phyloP scores from a whole-genome alignment of 2,329 filamentous ascomycete species.

The Ceratocystis papillata region DNA sequence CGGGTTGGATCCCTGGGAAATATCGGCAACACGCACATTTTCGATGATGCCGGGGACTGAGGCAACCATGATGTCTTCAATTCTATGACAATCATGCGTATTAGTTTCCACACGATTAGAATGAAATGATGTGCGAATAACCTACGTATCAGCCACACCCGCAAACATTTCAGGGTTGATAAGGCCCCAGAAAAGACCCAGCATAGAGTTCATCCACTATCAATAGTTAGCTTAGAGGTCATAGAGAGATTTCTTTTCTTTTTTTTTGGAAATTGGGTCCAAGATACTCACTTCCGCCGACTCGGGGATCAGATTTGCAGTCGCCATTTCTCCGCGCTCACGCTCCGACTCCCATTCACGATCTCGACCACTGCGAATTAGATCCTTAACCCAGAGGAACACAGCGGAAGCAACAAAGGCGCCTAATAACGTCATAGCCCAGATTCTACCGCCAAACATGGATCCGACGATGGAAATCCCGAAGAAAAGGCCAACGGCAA shows the following conservation, averaged over 20 bases:
- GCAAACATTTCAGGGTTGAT: conserved; percentile 93
- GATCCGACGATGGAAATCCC: conserved; percentile 67
- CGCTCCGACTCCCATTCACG: conserved; percentile 84
- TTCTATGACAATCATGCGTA: conserved; percentile 26
- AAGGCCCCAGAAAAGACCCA: conserved; percentile 77
- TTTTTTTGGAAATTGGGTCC: not conserved
- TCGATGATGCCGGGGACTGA: conserved; percentile 85
- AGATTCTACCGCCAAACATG: conserved; percentile 65
- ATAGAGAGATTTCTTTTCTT: not conserved
- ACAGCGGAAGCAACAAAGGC: conserved; percentile 64
- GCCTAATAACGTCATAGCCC: conserved; percentile 64
- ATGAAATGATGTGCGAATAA: not conserved
- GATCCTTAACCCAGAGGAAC: conserved; percentile 81
- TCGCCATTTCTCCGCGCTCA: conserved; percentile 71
- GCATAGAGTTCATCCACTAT: conserved; percentile 78
- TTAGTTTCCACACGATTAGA: not conserved
- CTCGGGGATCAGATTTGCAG: conserved; percentile 80
- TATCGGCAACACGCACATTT: conserved; percentile 88
- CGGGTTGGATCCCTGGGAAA: conserved; percentile 86
- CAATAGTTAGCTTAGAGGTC: not conserved
- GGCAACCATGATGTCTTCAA: conserved; percentile 83
- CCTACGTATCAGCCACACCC: conserved; percentile 71
- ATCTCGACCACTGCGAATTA: conserved; percentile 70
- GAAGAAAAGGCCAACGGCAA: conserved; percentile 61
- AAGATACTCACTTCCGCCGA: conserved; percentile 51